Percentiles rank a stretch among this genome's conserved stretches.
Conservation (phyloP, 306 rosid genomes). For the Notholithocarpus densiflorus region DNA sequence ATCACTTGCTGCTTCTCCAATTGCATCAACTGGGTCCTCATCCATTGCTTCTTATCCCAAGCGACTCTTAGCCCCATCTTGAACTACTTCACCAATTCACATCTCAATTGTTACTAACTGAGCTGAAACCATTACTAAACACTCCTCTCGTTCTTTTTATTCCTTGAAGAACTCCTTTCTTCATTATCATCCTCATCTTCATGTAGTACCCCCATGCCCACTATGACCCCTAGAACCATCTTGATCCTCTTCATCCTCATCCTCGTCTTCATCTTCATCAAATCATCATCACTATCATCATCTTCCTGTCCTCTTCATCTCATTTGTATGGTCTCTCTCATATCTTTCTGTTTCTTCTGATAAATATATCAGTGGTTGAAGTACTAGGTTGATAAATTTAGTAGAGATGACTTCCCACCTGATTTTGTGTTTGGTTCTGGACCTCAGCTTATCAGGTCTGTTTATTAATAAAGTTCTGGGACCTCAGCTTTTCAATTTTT, state of each 20-base stretch:
- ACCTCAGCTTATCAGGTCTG: constrained; percentile 66
- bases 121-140: constrained; percentile 3
- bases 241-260: constrained; percentile 31
- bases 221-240: constrained; percentile 33
- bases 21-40: constrained; percentile 44
- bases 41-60: constrained; percentile 81
- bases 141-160: constrained; percentile 35
- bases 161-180: constrained; percentile 30
- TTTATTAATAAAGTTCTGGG: neutral
- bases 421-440: constrained; percentile 58
- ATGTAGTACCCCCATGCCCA: constrained; percentile 32
- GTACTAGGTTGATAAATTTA: constrained; percentile 2
- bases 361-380: neutral
- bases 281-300: constrained; percentile 34
- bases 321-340: neutral
- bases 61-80: constrained; percentile 57
- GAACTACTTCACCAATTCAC: constrained; percentile 57
- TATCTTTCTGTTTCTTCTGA: neutral
- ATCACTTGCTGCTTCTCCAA: constrained; percentile 63
- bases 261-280: constrained; percentile 52
- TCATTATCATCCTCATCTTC: constrained; percentile 56
- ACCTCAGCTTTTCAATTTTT: neutral
- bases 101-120: constrained; percentile 36
- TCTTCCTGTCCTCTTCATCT: constrained; percentile 32
- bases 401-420: constrained; percentile 55